Evolutionary conservation across 257 asterid genomes (phyloP).

Genomic region (Salvia rosmarinus): DNA sequence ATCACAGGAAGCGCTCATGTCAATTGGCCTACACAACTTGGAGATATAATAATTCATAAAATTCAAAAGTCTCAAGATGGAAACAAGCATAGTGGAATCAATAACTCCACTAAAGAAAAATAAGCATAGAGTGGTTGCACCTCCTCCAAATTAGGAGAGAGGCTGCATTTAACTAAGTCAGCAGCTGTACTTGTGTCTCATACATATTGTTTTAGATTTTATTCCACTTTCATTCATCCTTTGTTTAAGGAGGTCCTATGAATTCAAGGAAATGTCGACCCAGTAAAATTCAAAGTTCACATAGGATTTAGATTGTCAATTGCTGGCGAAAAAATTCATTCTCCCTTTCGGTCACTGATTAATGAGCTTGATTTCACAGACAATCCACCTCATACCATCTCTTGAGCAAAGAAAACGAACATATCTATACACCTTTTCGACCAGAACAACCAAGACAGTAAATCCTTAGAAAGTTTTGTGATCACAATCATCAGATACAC

Average conservation of each 20-base stretch:
- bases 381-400: slow-evolving; percentile 12
- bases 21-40: background rate
- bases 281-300: slow-evolving; percentile 18
- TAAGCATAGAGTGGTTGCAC: slow-evolving; percentile 23
- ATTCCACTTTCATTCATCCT: background rate
- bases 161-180: slow-evolving; percentile 1
- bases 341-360: background rate
- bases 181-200: slow-evolving; percentile 5
- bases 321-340: background rate
- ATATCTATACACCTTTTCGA: background rate
- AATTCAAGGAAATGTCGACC: background rate
- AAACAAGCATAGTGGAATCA: slow-evolving; percentile 10
- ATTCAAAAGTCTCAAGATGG: slow-evolving; percentile 2
- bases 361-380: slow-evolving; percentile 6
- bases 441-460: background rate
- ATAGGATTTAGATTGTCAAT: background rate
- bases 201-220: background rate
- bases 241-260: background rate
- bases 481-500: slow-evolving; percentile 12
- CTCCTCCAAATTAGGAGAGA: background rate
- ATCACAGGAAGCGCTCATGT: background rate
- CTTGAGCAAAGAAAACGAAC: background rate
- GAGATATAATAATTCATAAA: background rate
- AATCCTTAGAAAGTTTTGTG: background rate
- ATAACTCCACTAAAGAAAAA: background rate